phyloP scores from a whole-genome alignment of 768 basidiomycete species.

The Suillus luteus region DNA sequence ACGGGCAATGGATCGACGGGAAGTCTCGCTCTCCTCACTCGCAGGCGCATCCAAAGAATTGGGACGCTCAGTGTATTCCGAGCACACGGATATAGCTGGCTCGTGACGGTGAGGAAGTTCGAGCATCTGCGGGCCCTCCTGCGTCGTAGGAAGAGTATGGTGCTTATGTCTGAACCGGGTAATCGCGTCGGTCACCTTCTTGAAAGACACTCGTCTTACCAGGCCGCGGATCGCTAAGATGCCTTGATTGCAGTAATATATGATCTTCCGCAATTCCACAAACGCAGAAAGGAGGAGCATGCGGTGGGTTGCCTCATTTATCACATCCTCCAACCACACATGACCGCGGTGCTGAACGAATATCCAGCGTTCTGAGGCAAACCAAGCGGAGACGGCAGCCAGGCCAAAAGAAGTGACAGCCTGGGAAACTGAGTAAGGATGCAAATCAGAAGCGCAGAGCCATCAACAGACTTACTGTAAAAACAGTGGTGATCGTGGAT shows the following conservation, averaged over 20 bases:
- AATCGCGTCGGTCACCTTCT: background rate
- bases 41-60: conserved; percentile 27
- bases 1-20: conserved; percentile 32
- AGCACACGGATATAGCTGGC: conserved; percentile 28
- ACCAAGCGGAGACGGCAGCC: conserved; percentile 55
- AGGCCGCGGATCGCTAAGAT: conserved; percentile 22
- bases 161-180: conserved; percentile 1
- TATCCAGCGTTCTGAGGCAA: conserved; percentile 52
- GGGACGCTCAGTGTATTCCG: conserved; percentile 29
- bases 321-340: conserved; percentile 53
- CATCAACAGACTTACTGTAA: conserved; percentile 46
- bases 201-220: conserved; percentile 25
- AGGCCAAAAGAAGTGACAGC: conserved; percentile 45
- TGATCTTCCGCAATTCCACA: conserved; percentile 1
- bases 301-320: conserved; percentile 29
- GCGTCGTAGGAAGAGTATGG: conserved; percentile 4
- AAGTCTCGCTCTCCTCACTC: conserved; percentile 29
- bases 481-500: conserved; percentile 71
- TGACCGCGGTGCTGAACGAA: conserved; percentile 50
- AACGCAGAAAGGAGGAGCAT: conserved; percentile 31
- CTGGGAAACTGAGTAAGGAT: conserved; percentile 21
- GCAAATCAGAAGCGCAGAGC: background rate
- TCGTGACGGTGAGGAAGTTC: conserved; percentile 16
- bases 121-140: conserved; percentile 2
- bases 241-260: conserved; percentile 28